Conservation (phyloP, 257 asterid species). For the Solanum chmielewskii region DNA sequence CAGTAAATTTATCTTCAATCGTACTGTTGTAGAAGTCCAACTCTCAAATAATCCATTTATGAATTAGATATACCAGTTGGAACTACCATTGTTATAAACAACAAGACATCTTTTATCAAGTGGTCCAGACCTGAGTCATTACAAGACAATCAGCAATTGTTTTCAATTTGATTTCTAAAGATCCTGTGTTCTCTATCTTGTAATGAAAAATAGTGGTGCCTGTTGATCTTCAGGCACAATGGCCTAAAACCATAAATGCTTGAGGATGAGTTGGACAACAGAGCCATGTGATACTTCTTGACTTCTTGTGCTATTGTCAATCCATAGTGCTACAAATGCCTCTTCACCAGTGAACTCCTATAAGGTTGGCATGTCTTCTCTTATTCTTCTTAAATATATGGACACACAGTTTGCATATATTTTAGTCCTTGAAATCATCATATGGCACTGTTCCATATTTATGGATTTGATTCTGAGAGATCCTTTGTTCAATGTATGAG, state of each 20-base stretch:
- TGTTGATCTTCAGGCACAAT: not conserved
- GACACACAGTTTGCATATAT: not conserved
- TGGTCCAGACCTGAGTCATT: not conserved
- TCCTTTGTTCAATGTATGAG: not conserved
- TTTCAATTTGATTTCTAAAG: not conserved
- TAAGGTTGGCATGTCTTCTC: not conserved
- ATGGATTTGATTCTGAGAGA: not conserved
- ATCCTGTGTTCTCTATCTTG: not conserved
- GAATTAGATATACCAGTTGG: not conserved
- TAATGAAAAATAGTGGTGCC: not conserved
- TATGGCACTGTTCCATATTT: not conserved
- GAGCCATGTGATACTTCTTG: not conserved
- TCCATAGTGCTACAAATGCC: not conserved
- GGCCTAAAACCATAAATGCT: not conserved
- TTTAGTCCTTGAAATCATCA: not conserved
- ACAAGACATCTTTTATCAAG: not conserved
- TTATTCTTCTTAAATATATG: not conserved
- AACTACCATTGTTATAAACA: not conserved
- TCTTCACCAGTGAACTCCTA: not conserved
- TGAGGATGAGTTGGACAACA: not conserved
- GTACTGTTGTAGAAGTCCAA: not conserved
- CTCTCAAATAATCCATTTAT: not conserved
- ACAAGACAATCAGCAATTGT: not conserved
- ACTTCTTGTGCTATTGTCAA: not conserved
- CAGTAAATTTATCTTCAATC: not conserved